Percentiles rank a stretch among this genome's conserved stretches.
These are phyloP conservation scores for Candida hungchunana DNA, from an alignment of 805 yeast genomes.

Conservation along the genomic window DNA sequence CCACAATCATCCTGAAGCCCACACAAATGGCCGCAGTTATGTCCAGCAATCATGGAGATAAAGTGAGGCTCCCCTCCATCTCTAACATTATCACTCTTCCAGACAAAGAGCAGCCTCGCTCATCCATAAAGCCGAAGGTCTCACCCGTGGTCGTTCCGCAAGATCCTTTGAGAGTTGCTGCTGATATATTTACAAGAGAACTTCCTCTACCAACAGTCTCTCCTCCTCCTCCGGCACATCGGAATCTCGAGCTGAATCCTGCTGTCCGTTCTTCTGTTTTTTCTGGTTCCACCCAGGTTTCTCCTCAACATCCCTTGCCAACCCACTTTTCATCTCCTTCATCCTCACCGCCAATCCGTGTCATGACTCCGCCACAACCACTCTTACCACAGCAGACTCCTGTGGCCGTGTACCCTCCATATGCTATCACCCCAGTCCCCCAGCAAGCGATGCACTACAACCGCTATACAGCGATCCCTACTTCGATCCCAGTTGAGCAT, in stretches of 20 bases:
- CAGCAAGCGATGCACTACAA: too few species aligned
- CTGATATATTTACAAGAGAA: slow-evolving; percentile 7
- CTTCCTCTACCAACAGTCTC: background rate
- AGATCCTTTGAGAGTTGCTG: slow-evolving; percentile 7
- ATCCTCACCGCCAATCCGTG: too few species aligned
- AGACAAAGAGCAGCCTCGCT: too few species aligned
- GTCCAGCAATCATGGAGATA: slow-evolving; percentile 5
- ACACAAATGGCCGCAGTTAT: slow-evolving; percentile 9
- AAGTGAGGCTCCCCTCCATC: slow-evolving; percentile 13
- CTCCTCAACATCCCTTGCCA: too few species aligned
- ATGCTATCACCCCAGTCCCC: too few species aligned
- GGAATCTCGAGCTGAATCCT: too few species aligned
- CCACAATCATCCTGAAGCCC: background rate
- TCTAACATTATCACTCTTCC: slow-evolving; percentile 3
- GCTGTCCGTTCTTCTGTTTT: too few species aligned
- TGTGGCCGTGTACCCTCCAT: too few species aligned
- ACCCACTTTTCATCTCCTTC: too few species aligned
- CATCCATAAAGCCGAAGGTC: background rate
- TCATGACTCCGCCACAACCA: too few species aligned
- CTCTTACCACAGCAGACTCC: too few species aligned
- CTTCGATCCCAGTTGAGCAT: background rate
- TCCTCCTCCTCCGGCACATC: slow-evolving; percentile 2
- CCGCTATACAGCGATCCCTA: slow-evolving; percentile 5
- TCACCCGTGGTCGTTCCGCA: slow-evolving; percentile 1
- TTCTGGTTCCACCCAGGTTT: too few species aligned